phyloP scores from a whole-genome alignment of 1,284 basidiomycete species.

The Cystobasidiaceae sp. region DNA sequence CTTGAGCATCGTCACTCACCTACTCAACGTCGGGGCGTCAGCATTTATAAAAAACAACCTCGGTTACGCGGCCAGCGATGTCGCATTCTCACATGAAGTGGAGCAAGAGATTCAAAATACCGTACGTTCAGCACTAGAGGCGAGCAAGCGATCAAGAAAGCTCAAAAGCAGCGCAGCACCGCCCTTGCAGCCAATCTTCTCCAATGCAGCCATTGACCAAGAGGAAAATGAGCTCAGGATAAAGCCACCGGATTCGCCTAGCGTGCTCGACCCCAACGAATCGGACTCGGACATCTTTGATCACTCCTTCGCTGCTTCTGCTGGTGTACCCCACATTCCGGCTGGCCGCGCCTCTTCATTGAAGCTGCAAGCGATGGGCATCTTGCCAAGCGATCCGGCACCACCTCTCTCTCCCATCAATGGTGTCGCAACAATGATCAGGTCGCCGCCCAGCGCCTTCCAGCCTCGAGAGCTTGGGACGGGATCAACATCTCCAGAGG shows the following conservation, averaged over 20 bases:
- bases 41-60: slow-evolving; percentile 26
- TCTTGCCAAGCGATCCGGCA: too few species aligned
- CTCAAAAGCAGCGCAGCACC: background rate
- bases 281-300: too few species aligned
- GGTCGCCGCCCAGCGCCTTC: background rate
- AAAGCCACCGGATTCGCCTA: too few species aligned
- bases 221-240: background rate
- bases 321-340: too few species aligned
- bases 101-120: slow-evolving; percentile 24
- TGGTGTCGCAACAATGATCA: too few species aligned
- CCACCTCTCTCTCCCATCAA: too few species aligned
- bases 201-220: background rate
- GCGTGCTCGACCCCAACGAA: too few species aligned
- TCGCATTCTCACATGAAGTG: slow-evolving; percentile 9
- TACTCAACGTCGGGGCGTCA: slow-evolving; percentile 11
- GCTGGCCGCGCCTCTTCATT: background rate
- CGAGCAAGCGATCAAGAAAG: slow-evolving; percentile 14
- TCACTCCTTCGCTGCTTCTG: too few species aligned
- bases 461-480: background rate
- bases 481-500: background rate
- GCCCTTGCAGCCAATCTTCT: background rate
- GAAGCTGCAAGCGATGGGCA: background rate
- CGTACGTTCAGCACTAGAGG: slow-evolving; percentile 15
- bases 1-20: background rate
- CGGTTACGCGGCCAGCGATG: slow-evolving; percentile 11